These are phyloP conservation scores for Gaeumannomyces tritici DNA, from an alignment of 2,329 filamentous ascomycete species.

Conservation along the genomic window DNA sequence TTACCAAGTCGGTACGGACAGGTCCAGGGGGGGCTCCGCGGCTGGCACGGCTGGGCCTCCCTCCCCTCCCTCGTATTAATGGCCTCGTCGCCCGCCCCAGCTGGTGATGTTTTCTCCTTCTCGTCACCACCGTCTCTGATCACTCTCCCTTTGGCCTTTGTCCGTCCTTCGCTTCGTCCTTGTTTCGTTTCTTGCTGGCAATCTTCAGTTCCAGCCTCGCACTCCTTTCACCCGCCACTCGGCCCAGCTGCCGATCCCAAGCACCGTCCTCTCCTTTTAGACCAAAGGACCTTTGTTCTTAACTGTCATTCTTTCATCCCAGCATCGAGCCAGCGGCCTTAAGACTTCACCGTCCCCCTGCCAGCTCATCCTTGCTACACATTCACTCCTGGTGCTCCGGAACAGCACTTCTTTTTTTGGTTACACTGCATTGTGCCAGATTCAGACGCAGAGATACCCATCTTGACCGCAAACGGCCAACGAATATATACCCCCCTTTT, in stretches of 20 bases:
- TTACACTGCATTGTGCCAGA: background rate
- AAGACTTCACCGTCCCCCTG: background rate
- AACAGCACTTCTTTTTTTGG: background rate
- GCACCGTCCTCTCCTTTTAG: background rate
- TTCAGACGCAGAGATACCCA: background rate
- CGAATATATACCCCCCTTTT: background rate
- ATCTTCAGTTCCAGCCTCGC: background rate
- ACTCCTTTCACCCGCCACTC: background rate
- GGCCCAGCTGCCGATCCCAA: background rate
- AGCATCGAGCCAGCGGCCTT: background rate
- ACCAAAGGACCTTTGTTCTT: background rate
- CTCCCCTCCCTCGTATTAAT: background rate
- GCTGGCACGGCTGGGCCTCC: background rate
- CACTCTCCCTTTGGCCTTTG: background rate
- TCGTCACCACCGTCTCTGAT: background rate
- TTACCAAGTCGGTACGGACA: too few species aligned
- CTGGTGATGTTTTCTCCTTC: background rate
- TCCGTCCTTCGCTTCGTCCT: background rate
- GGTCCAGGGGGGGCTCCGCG: background rate
- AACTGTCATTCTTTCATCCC: background rate
- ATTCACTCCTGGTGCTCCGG: background rate
- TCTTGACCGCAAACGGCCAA: background rate
- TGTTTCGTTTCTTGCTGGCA: background rate
- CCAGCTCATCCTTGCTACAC: background rate
- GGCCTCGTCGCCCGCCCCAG: background rate